phyloP scores from a whole-genome alignment of 768 basidiomycete species.

The Suillus cothurnatus region DNA sequence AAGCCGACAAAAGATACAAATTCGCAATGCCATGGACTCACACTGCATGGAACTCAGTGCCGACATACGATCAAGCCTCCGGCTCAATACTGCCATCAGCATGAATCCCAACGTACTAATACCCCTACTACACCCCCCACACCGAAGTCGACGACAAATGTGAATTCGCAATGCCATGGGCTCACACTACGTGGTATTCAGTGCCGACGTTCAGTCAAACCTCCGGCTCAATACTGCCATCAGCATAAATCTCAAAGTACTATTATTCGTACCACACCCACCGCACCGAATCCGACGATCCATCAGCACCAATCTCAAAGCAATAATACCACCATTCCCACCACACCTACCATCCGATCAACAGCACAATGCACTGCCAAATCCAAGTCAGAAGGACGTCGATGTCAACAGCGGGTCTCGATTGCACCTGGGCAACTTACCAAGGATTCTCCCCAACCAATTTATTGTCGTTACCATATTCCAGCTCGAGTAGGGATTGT shows the following conservation, averaged over 20 bases:
- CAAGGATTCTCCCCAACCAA: neutral
- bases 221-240: neutral
- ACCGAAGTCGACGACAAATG: neutral
- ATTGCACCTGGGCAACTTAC: too few relatives aligned
- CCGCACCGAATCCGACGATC: too few relatives aligned
- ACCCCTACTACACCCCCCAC: too few relatives aligned
- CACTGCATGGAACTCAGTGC: neutral
- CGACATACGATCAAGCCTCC: neutral
- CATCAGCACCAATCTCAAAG: too few relatives aligned
- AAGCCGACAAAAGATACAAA: neutral
- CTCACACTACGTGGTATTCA: neutral
- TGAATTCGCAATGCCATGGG: neutral
- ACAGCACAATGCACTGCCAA: neutral
- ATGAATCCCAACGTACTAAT: neutral
- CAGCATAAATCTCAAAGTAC: neutral
- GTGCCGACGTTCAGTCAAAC: neutral
- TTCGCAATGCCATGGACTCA: neutral
- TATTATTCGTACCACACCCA: neutral
- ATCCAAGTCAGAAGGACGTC: neutral
- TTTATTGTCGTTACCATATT: neutral
- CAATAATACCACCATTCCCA: too few relatives aligned
- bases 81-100: neutral
- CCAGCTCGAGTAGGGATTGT: constrained; percentile 19
- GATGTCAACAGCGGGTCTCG: neutral
- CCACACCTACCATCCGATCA: too few relatives aligned